Evolutionary conservation across 2,329 filamentous ascomycete species (phyloP), one percentile per base, ranked within the genome.

Genomic region (Microsporum canis): DNA sequence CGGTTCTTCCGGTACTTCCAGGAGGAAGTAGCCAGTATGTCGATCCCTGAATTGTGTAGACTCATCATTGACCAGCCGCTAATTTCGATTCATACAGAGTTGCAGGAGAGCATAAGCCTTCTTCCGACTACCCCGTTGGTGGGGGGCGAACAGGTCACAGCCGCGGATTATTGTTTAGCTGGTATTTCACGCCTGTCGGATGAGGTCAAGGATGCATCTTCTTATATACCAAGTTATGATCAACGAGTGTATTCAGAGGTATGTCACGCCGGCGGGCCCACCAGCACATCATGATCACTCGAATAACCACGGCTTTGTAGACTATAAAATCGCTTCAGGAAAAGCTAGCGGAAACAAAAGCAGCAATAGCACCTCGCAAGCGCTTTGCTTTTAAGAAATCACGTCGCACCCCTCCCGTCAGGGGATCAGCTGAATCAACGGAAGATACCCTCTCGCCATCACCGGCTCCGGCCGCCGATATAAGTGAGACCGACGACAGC

Each of bases 1-100:
- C 84, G 84, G 41, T 96, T 96, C 77, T 91, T 92, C 72, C 84
- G 85, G 67, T 87, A 90, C 71, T 96, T 96, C 69, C 86, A 89
- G 66, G 81, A 85, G 67, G 86, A 88, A 73, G 83, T 88, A 58
- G 83, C 84, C 55, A 81, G 89, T 91, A 77, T 72, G 78, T 43
- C 38, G 12, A 23, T n/a, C 23, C 45, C 12, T 14, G 17, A 8
- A 33, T 38, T 10, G 49, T n/a, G 14, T 5, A 6, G 12, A n/a
- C 29, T 49, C 49, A n/a, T 45, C 31, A 12, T n/a, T 23, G 29
- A 41, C 2, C 17, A 17, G 57, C 41, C 29, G 33, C 29, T 10
- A 53, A 53, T 33, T 34, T 14, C 23, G 49, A 31, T 67, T 31
- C 36, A n/a, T 61, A 10, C 68, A 94, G 90, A 82, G 58, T 80